Evolutionary conservation across 2,329 filamentous ascomycete species (phyloP), one percentile per base, ranked within the genome.

Genomic region (Diaporthe velutina): DNA sequence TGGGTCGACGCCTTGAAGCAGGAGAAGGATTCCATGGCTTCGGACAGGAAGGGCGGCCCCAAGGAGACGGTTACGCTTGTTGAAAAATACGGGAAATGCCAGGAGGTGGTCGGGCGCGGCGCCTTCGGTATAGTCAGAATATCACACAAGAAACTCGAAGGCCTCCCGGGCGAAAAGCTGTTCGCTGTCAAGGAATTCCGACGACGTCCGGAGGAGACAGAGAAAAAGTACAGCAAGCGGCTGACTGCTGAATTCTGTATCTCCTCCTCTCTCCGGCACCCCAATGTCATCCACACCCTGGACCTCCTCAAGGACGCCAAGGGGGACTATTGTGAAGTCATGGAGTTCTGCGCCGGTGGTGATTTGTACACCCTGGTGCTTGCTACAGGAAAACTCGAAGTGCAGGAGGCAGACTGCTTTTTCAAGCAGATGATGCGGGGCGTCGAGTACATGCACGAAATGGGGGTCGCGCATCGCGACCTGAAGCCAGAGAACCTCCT

Each of bases 351-450:
- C 83, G 96, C 96, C 50, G 97, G 97, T 76, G 97, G 97, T 75
- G 97, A 99, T 82, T 88, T 99, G 33, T 98, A 98, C 84, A 98
- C 95, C 0, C 89, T 99, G 7, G 94, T 99, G 28, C 91, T 98
- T 40, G 92, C 97, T 9, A 95, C 95, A 50, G 95, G 95, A 75
- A 98, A 98, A 84, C 92, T 99, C 28, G 96, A 97, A 83, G 95
- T 97, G 40, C 88, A 92, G 76, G 97, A 99, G 84, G 96, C 97
- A 75, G 97, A 99, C 83, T 99, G 97, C 85, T 97, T 97, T 84
- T 99, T 99, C 89, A 98, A 98, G 86, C 97, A 99, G 84, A 92
- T 98, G 84, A 98, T 99, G 96, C 94, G 97, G 74, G 97, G 97
- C 76, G 97, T 99, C 70, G 96, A 98, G 84, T 99, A 99, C 83